phyloP scores from a whole-genome alignment of 192 early-diverging fungal species.

The Gamsiella multidivaricata region DNA sequence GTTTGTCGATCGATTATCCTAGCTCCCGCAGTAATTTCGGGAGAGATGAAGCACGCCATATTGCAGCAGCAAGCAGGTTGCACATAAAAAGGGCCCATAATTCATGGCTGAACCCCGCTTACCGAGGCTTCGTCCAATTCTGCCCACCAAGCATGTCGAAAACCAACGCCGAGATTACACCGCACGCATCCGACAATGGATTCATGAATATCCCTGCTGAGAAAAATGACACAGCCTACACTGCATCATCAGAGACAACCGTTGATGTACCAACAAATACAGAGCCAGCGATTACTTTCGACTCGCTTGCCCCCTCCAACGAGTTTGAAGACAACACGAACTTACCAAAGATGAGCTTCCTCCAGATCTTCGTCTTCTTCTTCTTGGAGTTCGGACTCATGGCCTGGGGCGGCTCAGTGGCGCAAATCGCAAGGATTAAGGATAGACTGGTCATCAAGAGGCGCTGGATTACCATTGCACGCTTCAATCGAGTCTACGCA shows the following conservation, averaged over 20 bases:
- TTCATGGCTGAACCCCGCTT: no score
- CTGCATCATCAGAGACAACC: neutral
- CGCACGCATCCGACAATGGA: no score
- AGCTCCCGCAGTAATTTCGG: no score
- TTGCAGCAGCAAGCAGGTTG: no score
- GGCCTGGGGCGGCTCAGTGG: conserved; percentile 67
- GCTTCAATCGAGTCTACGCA: conserved; percentile 65
- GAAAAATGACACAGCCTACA: neutral
- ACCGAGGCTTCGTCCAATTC: no score
- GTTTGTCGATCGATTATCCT: no score
- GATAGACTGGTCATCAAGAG: conserved; percentile 57
- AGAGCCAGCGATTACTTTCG: neutral
- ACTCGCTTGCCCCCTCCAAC: neutral
- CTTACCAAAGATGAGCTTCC: conserved; percentile 49
- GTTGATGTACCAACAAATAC: neutral
- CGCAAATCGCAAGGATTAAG: conserved; percentile 64
- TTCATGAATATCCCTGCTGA: no score
- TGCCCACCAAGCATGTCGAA: no score
- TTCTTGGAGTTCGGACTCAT: conserved; percentile 58
- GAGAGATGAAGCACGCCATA: no score
- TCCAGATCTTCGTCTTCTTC: conserved; percentile 52
- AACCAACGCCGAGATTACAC: no score
- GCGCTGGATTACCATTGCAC: conserved; percentile 59
- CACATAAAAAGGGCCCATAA: no score
- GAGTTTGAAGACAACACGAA: conserved; percentile 56